Base-by-base conservation (phyloP, 1,284 basidiomycete species). In the Fomitopsis schrenkii region DNA sequence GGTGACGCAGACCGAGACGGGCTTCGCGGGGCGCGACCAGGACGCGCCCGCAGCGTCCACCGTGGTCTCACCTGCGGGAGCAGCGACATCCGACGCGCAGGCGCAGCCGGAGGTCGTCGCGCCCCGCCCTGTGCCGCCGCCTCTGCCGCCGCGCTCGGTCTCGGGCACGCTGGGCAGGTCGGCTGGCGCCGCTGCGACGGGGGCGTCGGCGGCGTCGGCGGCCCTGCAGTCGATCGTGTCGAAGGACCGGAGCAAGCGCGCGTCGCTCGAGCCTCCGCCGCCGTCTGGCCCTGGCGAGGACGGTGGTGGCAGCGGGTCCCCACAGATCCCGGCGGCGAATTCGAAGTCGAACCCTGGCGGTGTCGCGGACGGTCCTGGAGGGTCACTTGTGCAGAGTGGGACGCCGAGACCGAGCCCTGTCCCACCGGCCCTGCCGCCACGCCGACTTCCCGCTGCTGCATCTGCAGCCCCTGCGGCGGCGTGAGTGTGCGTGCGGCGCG, bases 131-230 rank as follows among this genome's bases (percentile, higher is more conserved):
- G 73, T 72, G 3, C 82, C 83, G 14, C 86, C 87, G 0, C 85
- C 86, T 22, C 74, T 87, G 44, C 86, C 86, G 12, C 85, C 86
- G 8, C 81, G 86, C 50, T 78, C 82, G 2, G 71, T 64, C 72
- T 62, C 76, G 48, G 48, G 26, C 71, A 61, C 73, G 70, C 52
- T 33, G 45, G 67, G 40, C 62, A 64, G 41, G 48, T 63, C 9
- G 63, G 57, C 69, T 17, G 74, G 76, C 48, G 56, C 72, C 3
- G 63, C 67, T 2, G 54, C 67, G n/a, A 66, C 55, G 48, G 30
- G 30, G 14, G 57, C 63, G 26, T 75, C 82, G 2, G 72, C 79
- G 8, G 83, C 85, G 7, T 82, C 83, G 30, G 79, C 83, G 26
- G 79, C 78, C 12, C 74, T 87, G 26, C 82, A 85, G 71, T 78